A percentile compares a stretch with the other conserved stretches of the same genome.
Evolutionary conservation across 1,139 yeast species (phyloP).

Genomic region (Meyerozyma athensensis): DNA sequence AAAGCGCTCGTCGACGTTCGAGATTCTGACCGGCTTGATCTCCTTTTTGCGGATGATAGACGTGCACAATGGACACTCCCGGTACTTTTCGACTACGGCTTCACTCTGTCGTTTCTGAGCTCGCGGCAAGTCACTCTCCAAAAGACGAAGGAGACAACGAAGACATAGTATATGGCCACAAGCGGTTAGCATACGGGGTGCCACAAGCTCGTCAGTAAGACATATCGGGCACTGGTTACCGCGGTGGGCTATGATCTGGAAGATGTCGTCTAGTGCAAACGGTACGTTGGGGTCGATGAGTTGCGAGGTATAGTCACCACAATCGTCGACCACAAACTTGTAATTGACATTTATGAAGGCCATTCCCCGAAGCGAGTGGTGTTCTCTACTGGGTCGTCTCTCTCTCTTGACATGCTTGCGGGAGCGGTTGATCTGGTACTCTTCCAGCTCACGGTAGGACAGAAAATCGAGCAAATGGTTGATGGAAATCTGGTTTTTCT

Average conservation of each 20-base stretch:
- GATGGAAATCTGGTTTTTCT: slow-evolving; percentile 55
- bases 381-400: slow-evolving; percentile 11
- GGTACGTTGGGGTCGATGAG: slow-evolving; percentile 71
- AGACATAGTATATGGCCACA: slow-evolving; percentile 94
- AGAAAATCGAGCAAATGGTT: slow-evolving; percentile 63
- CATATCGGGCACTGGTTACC: slow-evolving; percentile 91
- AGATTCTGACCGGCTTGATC: slow-evolving; percentile 66
- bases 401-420: slow-evolving; percentile 12
- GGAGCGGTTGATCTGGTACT: slow-evolving; percentile 22
- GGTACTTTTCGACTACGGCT: slow-evolving; percentile 47
- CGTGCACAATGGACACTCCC: slow-evolving; percentile 85
- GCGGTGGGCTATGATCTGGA: slow-evolving; percentile 68
- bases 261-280: slow-evolving; percentile 55
- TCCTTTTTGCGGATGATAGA: slow-evolving; percentile 56
- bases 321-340: slow-evolving; percentile 69
- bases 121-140: slow-evolving; percentile 52
- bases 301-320: slow-evolving; percentile 53
- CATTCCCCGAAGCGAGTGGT: slow-evolving; percentile 39
- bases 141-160: slow-evolving; percentile 70
- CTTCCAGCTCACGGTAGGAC: slow-evolving; percentile 48
- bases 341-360: slow-evolving; percentile 81
- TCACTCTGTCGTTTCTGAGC: slow-evolving; percentile 32
- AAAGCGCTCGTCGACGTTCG: slow-evolving; percentile 49
- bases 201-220: slow-evolving; percentile 73
- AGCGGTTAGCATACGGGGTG: slow-evolving; percentile 84